Conservation (phyloP, 495 filamentous ascomycete species). For the Bacidia gigantensis region DNA sequence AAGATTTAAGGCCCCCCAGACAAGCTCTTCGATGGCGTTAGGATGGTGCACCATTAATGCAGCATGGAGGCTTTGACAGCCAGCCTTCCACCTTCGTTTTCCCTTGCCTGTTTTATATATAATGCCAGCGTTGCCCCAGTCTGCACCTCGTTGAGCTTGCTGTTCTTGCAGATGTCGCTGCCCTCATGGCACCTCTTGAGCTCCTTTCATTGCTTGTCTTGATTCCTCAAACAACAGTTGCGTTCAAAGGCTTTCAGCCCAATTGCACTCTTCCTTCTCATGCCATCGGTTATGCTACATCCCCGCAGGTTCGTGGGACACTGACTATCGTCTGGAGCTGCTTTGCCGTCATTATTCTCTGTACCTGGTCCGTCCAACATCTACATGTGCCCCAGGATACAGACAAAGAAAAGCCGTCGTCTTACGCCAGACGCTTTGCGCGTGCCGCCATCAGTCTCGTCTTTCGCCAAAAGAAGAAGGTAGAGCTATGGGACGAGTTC, state of each 20-base stretch:
- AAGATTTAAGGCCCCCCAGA: not conserved
- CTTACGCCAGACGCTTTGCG: not conserved
- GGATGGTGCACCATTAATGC: no score
- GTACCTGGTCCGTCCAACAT: slow-evolving; percentile 11
- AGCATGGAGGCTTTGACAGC: no score
- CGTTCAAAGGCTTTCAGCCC: slow-evolving; percentile 2
- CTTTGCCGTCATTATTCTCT: slow-evolving; percentile 4
- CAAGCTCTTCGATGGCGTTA: no score
- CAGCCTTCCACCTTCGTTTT: no score
- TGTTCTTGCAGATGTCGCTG: not conserved
- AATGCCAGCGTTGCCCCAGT: no score
- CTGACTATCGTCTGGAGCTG: slow-evolving; percentile 9
- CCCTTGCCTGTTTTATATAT: no score
- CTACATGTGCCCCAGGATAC: not conserved
- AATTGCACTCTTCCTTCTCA: slow-evolving; percentile 5
- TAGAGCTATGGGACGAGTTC: not conserved
- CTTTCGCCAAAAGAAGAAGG: not conserved
- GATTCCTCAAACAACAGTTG: not conserved
- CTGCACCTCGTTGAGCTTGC: no score
- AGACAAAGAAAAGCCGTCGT: not conserved
- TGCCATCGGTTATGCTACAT: not conserved
- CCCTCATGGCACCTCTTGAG: not conserved
- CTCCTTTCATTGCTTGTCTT: not conserved
- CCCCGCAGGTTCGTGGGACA: slow-evolving; percentile 5
- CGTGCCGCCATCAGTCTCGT: not conserved